Base-by-base conservation (phyloP, 2,329 filamentous ascomycete genomes). In the Sporothrix pseudoabietina region DNA sequence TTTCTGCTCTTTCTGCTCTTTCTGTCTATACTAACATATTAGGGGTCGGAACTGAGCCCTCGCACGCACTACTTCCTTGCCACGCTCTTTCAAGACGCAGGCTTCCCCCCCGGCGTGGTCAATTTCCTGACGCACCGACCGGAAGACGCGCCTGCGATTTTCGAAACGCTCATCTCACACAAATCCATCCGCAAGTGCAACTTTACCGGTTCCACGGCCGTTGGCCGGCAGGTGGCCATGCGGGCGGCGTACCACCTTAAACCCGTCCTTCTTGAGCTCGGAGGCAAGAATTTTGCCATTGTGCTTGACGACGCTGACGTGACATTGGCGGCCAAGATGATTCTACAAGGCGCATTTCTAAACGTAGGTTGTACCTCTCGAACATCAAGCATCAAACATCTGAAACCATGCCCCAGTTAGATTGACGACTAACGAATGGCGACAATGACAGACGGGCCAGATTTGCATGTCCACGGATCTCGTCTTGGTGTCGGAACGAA, bases 401-500 rank as follows among this genome's bases (percentile, higher is more conserved):
- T 26, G 1, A 44, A 44, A 44, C 14, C 41, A 44, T 8, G 41
- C 30, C 26, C 22, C 12, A 14, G 10, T 52, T 84, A 93, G 85
- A 85, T 44, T 49, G 44, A 44, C 63, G 30, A 10, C n/a, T 44
- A 47, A 44, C 4, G 26, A 26, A 26, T 26, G 26, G 26, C 26
- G n/a, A 69, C 65, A 26, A 26, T 68, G 39, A 47, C 30, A 71
- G 69, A 63, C 44, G 3, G 94, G 94, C 0, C 94, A 97, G 83
- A 89, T 96, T 69, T 97, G 94, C 85, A 96, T 97, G 93, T 87
- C 87, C 30, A 96, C 93, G 0, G 93, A 97, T 82, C 87, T 90
- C 41, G 90, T 96, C 54, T 78, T 90, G 7, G 85, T 89, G 4
- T 57, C 68, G 9, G 16, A n/a, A 16, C n/a, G 39, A n/a, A 70